Evolutionary conservation across 352 stramenopile species (phyloP), one percentile per base, ranked within the genome.

Genomic region (Globisporangium ultimum): DNA sequence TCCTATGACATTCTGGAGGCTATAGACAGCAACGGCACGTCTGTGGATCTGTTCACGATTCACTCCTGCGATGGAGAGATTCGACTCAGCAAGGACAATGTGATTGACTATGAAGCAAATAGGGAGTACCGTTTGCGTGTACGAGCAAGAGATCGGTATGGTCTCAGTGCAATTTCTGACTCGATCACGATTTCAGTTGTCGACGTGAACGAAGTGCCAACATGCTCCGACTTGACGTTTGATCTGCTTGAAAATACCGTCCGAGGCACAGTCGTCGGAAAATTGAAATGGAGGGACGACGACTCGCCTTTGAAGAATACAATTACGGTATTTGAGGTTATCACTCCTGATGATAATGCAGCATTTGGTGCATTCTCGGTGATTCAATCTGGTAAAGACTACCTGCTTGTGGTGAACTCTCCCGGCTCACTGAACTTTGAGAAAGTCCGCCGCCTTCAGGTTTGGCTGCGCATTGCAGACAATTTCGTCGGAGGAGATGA

Each of bases 31-130:
- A 54, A 43, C 1, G 78, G 71, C 7, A 38, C 55, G 2, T 73
- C 73, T 1, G 71, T 86, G 0, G 69, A 88, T 56, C 45, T 74
- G 0, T 88, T 88, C 15, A 75, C 68, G 52, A 68, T 88, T n/a
- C 61, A 77, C 49, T 80, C 72, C 13, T 88, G 78, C 41, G 67
- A 80, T 55, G 78, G 75, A 45, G 72, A 85, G 66, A 54, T 88
- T 55, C 67, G 71, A 1, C 24, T 88, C 3, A 63, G 64, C 15
- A 58, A 55, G 3, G 61, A 74, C 14, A 58, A 64, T 21, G 45
- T 21, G 10, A 43, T 88, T 2, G 59, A 85, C 48, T 85, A 64
- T 28, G 78, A 88, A 55, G 38, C 38, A 10, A 74, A 64, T 54
- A 43, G 13, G 10, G 14, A 20, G 0, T 88, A 72, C 42, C 22